These are phyloP conservation scores for Monosporascus sp. DNA, from an alignment of 2,329 filamentous ascomycete species.

Conservation along the genomic window DNA sequence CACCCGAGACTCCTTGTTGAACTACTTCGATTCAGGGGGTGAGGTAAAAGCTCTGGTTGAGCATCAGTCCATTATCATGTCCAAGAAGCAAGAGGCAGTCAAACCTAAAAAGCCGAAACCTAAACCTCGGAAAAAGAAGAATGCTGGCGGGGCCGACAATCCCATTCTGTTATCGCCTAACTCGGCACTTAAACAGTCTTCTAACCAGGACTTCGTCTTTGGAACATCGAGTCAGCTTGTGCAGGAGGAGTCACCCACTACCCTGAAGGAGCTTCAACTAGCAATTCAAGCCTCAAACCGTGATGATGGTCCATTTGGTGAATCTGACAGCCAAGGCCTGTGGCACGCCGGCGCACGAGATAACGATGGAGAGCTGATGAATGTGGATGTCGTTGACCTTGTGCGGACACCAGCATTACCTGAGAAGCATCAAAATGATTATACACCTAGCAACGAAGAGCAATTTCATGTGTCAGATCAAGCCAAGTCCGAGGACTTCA, in stretches of 20 bases:
- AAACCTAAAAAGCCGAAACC: constrained; percentile 28
- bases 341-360: constrained; percentile 71
- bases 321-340: constrained; percentile 39
- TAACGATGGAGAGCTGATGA: constrained; percentile 57
- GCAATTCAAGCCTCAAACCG: constrained; percentile 57
- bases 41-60: constrained; percentile 29
- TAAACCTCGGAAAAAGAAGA: constrained; percentile 30
- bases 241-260: constrained; percentile 63
- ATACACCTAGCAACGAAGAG: background rate
- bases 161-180: constrained; percentile 61
- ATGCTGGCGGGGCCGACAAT: constrained; percentile 33
- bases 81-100: constrained; percentile 29
- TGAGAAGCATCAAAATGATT: background rate
- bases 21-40: constrained; percentile 37
- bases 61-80: constrained; percentile 27
- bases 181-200: constrained; percentile 60
- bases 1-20: constrained; percentile 35
- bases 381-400: constrained; percentile 58
- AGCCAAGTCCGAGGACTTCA: constrained; percentile 13
- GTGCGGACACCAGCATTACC: constrained; percentile 19
- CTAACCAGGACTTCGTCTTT: constrained; percentile 73
- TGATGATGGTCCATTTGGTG: constrained; percentile 32
- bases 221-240: constrained; percentile 82
- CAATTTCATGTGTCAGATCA: background rate
- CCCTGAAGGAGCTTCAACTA: constrained; percentile 56